A percentile compares a stretch with the other conserved stretches of the same genome.
Evolutionary conservation across 2,329 filamentous ascomycete genomes (phyloP).

Genomic region (Hirsutella rhossiliensis): DNA sequence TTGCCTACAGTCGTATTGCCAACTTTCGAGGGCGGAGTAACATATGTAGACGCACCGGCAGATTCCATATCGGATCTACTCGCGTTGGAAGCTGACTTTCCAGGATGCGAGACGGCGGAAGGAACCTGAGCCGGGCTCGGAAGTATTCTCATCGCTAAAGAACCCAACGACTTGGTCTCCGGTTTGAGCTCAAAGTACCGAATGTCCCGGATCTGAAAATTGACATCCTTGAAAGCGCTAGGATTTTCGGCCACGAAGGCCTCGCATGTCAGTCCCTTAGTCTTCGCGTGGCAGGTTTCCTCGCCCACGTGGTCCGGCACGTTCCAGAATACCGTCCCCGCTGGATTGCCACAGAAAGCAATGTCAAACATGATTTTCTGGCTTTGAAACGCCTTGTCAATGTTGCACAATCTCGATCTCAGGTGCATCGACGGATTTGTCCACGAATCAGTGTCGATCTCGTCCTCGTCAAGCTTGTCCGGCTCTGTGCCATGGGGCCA

Average conservation of each 20-base stretch:
- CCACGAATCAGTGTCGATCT: not conserved
- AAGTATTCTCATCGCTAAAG: not conserved
- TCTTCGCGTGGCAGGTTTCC: not conserved
- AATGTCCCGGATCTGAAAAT: slow-evolving; percentile 1
- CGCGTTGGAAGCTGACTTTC: too few species aligned
- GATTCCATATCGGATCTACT: too few species aligned
- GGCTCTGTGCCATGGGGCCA: slow-evolving; percentile 17
- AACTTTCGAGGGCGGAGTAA: too few species aligned
- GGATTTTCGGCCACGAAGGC: slow-evolving; percentile 1
- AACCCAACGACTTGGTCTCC: not conserved
- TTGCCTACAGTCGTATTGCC: too few species aligned
- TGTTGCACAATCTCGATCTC: not conserved
- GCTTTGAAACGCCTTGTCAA: not conserved
- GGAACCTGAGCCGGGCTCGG: too few species aligned
- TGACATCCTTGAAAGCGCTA: not conserved
- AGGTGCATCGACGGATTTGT: not conserved
- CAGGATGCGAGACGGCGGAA: too few species aligned
- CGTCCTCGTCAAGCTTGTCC: slow-evolving; percentile 9
- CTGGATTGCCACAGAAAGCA: not conserved
- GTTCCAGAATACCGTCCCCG: not conserved
- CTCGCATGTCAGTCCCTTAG: not conserved
- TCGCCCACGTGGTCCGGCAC: not conserved
- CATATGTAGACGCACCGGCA: too few species aligned
- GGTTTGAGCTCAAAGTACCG: not conserved
- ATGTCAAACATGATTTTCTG: slow-evolving; percentile 2